A percentile compares a stretch with the other conserved stretches of the same genome.
phyloP scores from a whole-genome alignment of 2,329 filamentous ascomycete species.

The Ascochyta rabiei region DNA sequence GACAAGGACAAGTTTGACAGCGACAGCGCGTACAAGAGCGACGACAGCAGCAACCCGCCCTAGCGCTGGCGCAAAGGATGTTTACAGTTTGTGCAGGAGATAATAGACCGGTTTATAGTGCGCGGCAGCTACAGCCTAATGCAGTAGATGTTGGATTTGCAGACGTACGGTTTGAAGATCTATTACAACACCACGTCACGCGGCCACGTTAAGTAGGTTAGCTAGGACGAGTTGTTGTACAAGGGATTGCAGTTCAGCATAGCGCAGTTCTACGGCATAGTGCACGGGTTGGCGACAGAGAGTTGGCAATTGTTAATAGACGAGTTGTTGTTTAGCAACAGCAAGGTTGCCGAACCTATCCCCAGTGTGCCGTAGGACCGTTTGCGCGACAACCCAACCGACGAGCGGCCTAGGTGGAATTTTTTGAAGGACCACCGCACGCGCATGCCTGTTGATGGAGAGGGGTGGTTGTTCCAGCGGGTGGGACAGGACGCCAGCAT shows the following conservation, averaged over 20 bases:
- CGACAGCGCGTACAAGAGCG: slow-evolving; percentile 15
- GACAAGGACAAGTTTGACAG: slow-evolving; percentile 6
- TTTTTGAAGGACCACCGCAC: slow-evolving; percentile 21
- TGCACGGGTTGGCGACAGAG: slow-evolving; percentile 5
- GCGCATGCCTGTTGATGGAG: slow-evolving; percentile 1
- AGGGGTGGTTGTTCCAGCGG: slow-evolving; percentile 8
- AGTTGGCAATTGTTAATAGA: background rate
- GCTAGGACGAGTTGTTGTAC: slow-evolving; percentile 15
- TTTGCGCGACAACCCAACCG: slow-evolving; percentile 14
- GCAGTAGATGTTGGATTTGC: slow-evolving; percentile 24
- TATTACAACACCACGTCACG: slow-evolving; percentile 19
- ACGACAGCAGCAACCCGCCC: slow-evolving; percentile 1
- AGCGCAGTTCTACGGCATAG: slow-evolving; percentile 12
- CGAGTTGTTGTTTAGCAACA: slow-evolving; percentile 5
- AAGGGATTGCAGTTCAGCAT: slow-evolving; percentile 17
- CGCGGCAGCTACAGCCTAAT: slow-evolving; percentile 17
- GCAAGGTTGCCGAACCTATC: background rate
- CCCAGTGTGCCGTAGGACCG: background rate
- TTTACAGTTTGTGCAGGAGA: slow-evolving; percentile 23
- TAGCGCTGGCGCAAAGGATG: slow-evolving; percentile 10
- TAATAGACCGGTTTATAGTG: slow-evolving; percentile 22
- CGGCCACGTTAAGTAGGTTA: slow-evolving; percentile 14
- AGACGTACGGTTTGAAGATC: slow-evolving; percentile 21
- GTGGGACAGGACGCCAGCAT: background rate
- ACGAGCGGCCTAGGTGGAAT: slow-evolving; percentile 12